Conservation (phyloP, 306 rosid genomes). For the Rosa multiflora region DNA sequence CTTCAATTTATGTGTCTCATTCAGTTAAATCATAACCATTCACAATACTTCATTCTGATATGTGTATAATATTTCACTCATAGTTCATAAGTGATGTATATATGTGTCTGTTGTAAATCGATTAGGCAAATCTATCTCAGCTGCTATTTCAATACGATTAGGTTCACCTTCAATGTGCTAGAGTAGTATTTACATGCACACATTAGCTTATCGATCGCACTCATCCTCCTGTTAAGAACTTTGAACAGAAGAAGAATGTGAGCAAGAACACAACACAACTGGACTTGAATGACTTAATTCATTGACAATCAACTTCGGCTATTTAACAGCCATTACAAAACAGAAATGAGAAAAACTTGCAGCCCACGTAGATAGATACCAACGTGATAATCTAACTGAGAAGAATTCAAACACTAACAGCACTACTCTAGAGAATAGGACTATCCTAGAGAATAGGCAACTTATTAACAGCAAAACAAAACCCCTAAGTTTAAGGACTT, state of each 20-base stretch:
- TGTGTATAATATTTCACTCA: neutral
- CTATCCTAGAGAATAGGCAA: neutral
- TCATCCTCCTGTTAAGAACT: neutral
- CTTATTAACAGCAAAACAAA: neutral
- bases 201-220: too few species aligned
- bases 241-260: slow-evolving; percentile 6
- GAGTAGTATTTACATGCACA: too few species aligned
- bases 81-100: too few species aligned
- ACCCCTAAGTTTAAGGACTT: neutral
- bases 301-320: neutral
- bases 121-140: too few species aligned
- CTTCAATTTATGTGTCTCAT: too few species aligned
- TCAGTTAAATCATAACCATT: neutral
- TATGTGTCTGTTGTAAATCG: too few species aligned
- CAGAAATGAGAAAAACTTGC: neutral
- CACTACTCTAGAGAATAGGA: neutral
- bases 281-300: neutral
- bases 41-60: neutral
- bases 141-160: too few species aligned
- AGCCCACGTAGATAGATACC: neutral
- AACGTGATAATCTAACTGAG: neutral
- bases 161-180: too few species aligned
- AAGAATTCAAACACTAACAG: neutral
- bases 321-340: neutral
- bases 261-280: neutral